Evolutionary conservation across 306 rosid genomes (phyloP).

Genomic region (Cicer pinnatifidum): DNA sequence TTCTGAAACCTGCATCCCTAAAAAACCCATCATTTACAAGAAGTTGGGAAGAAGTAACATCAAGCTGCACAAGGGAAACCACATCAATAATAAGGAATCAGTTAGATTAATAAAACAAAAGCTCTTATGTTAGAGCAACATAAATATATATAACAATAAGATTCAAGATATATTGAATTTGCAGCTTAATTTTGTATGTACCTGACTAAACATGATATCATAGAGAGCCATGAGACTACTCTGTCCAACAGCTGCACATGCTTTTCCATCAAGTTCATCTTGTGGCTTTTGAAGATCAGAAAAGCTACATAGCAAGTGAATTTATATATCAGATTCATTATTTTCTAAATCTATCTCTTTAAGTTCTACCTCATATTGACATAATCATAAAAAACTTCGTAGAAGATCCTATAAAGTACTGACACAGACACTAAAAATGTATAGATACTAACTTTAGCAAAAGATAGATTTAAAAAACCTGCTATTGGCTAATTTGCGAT

Average conservation of each 20-base stretch:
- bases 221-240: slow-evolving; percentile 97
- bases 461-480: slow-evolving; percentile 57
- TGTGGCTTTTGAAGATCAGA: slow-evolving; percentile 82
- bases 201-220: slow-evolving; percentile 93
- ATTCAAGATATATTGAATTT: slow-evolving; percentile 2
- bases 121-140: neutral
- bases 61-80: slow-evolving; percentile 67
- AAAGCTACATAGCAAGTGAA: slow-evolving; percentile 60
- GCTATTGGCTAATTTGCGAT: slow-evolving; percentile 84
- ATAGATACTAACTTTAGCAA: neutral
- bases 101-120: slow-evolving; percentile 14
- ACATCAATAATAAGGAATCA: slow-evolving; percentile 27
- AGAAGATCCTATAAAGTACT: too few species aligned
- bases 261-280: slow-evolving; percentile 76
- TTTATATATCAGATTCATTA: slow-evolving; percentile 19
- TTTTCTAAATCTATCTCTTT: slow-evolving; percentile 12
- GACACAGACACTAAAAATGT: neutral
- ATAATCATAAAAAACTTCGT: neutral
- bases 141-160: slow-evolving; percentile 11
- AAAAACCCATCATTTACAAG: slow-evolving; percentile 85
- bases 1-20: slow-evolving; percentile 67
- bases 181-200: slow-evolving; percentile 14
- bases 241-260: slow-evolving; percentile 95
- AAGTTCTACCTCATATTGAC: neutral
- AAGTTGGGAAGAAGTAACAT: slow-evolving; percentile 91